Evolutionary conservation across 257 asterid genomes (phyloP), one percentile per base, ranked within the genome.

Genomic region (Lantana camara): DNA sequence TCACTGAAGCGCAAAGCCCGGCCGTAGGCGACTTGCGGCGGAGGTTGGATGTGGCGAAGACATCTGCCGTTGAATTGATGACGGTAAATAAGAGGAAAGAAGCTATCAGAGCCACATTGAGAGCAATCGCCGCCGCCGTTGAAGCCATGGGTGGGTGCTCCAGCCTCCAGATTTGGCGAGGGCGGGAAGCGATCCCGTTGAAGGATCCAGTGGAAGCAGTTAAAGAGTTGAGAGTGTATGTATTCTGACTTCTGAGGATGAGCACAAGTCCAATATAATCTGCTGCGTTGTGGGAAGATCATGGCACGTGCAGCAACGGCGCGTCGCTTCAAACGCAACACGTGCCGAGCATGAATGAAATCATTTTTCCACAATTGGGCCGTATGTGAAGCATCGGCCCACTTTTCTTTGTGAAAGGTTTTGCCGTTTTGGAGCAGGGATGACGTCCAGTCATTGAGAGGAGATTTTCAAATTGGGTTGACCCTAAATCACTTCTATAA

Each of bases 1-100:
- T 78, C 78, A 93, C 80, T 63, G 70, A 41, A 46, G 85, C 73
- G 68, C 99, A 93, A n/a, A 93, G 91, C 27, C 92, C 82, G 60
- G 71, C 77, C 5, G 77, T 53, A 5, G 74, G 70, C 49, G 85
- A 67, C 57, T 78, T 70, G 11, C 68, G 77, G 46, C 73, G 82
- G 83, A 74, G 66, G 58, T 68, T 61, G 21, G 77, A 48, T 60
- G 55, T 68, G 67, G 71, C 62, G 70, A 66, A 11, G 51, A 68
- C 61, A 59, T 74, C 71, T 15, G 47, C 74, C 44, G 72, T 51
- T 27, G 87, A 72, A 38, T 48, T 40, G 68, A 59, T 79, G 70
- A 83, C 73, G 67, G 77, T 10, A 20, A 83, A 49, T 57, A 66
- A 30, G 64, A 71, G 57, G 62, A 78, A 16, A 13, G 52, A 35